Percentiles rank a stretch among this genome's conserved stretches.
Evolutionary conservation across 2,329 filamentous ascomycete species (phyloP).

Genomic region (Fusarium humuli): DNA sequence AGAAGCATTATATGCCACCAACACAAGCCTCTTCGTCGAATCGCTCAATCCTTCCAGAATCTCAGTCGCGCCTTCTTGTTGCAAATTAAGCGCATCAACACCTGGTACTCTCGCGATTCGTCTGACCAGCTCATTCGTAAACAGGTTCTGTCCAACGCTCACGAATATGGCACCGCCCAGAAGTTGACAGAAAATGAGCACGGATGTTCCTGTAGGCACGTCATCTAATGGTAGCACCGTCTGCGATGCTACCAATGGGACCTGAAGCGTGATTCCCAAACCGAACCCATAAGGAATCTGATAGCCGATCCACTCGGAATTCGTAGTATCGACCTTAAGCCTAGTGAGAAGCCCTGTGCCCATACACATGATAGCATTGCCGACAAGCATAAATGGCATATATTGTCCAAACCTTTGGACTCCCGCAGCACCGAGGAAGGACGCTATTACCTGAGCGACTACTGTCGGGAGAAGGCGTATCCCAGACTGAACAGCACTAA

Average conservation of each 20-base stretch:
- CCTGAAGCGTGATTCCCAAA: conserved; percentile 56
- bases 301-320: conserved; percentile 57
- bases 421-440: conserved; percentile 11
- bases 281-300: conserved; percentile 58
- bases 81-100: not conserved
- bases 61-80: not conserved
- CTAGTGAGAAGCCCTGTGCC: conserved; percentile 14
- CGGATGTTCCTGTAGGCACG: conserved; percentile 57
- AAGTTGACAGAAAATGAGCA: conserved; percentile 59
- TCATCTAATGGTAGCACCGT: conserved; percentile 56
- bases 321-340: conserved; percentile 48
- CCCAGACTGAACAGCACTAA: conserved; percentile 17
- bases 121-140: conserved; percentile 17
- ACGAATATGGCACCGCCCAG: conserved; percentile 52
- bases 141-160: conserved; percentile 25
- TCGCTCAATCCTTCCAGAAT: not conserved
- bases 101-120: not conserved
- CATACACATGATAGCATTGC: conserved; percentile 22
- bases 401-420: conserved; percentile 27
- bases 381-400: conserved; percentile 35
- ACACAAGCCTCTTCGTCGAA: not conserved
- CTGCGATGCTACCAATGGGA: conserved; percentile 57
- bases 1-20: conserved; percentile 1
- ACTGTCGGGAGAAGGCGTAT: conserved; percentile 10
- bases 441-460: conserved; percentile 11